Conservation (phyloP, 345 rosid species). For the Eucalyptus tenuipes region DNA sequence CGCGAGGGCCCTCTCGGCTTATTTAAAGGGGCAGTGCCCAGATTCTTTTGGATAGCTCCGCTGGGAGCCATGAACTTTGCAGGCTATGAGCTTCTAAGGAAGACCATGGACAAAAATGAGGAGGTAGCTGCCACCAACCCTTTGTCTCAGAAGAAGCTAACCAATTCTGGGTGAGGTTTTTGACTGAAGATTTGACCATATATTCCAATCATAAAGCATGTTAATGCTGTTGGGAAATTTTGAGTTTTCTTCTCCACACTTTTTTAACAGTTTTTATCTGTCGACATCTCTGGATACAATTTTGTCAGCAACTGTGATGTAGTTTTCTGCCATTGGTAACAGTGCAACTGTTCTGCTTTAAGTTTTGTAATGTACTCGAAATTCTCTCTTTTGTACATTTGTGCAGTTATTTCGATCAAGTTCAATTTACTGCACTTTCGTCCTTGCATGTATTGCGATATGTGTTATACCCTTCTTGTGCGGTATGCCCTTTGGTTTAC, state of each 20-base stretch:
- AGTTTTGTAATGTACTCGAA: not conserved
- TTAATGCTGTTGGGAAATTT: constrained; percentile 6
- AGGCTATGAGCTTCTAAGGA: constrained; percentile 86
- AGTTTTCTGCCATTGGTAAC: not conserved
- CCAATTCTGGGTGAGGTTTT: constrained; percentile 4
- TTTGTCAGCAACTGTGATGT: not conserved
- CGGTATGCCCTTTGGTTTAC: not conserved
- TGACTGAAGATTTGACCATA: not conserved
- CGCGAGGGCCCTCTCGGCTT: constrained; percentile 90
- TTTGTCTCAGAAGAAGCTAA: constrained; percentile 20
- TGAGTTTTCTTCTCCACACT: not conserved
- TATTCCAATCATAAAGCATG: not conserved
- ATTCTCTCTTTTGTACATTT: not conserved
- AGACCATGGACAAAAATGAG: constrained; percentile 66
- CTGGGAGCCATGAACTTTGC: constrained; percentile 99
- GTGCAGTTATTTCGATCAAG: not conserved
- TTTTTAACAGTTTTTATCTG: constrained; percentile 6
- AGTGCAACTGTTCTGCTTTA: not conserved
- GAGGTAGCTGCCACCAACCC: constrained; percentile 13
- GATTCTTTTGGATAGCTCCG: constrained; percentile 99
- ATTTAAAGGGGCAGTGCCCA: constrained; percentile 89
- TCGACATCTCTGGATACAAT: constrained; percentile 10
- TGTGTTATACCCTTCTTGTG: not conserved
- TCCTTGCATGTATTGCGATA: not conserved
- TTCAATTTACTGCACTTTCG: not conserved